Conservation (phyloP, 1,139 yeast genomes). For the Suhomyces choctaworum region DNA sequence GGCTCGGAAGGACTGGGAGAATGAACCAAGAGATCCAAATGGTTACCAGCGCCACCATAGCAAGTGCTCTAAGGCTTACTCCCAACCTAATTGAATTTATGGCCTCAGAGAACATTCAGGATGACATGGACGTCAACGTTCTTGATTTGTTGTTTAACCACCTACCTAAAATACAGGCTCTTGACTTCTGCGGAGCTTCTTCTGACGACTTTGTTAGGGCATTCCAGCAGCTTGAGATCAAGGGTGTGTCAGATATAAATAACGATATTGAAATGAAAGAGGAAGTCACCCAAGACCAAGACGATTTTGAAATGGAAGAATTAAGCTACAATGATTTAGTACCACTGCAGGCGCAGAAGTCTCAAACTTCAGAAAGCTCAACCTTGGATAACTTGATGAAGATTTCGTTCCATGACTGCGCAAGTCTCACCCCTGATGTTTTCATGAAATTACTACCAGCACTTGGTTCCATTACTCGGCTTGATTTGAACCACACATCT, state of each 20-base stretch:
- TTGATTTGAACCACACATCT: conserved; percentile 83
- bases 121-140: conserved; percentile 67
- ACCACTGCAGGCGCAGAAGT: not conserved
- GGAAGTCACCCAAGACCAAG: conserved; percentile 2
- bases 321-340: conserved; percentile 4
- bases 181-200: conserved; percentile 90
- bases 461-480: conserved; percentile 58
- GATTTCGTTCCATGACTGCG: conserved; percentile 84
- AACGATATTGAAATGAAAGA: conserved; percentile 12
- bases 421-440: conserved; percentile 62
- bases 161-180: conserved; percentile 59
- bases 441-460: conserved; percentile 59
- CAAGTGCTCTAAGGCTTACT: conserved; percentile 57
- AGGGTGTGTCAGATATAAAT: conserved; percentile 15
- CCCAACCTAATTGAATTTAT: conserved; percentile 76
- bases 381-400: conserved; percentile 40
- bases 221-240: conserved; percentile 45
- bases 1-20: conserved; percentile 83
- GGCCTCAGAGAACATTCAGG: conserved; percentile 84
- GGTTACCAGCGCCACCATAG: conserved; percentile 75
- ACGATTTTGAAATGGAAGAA: conserved; percentile 11
- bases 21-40: conserved; percentile 92
- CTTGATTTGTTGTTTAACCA: conserved; percentile 61
- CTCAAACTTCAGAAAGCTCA: not conserved
- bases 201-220: conserved; percentile 63